Conservation (phyloP, 1,139 yeast genomes). For the Arxiozyma slooffiae region DNA sequence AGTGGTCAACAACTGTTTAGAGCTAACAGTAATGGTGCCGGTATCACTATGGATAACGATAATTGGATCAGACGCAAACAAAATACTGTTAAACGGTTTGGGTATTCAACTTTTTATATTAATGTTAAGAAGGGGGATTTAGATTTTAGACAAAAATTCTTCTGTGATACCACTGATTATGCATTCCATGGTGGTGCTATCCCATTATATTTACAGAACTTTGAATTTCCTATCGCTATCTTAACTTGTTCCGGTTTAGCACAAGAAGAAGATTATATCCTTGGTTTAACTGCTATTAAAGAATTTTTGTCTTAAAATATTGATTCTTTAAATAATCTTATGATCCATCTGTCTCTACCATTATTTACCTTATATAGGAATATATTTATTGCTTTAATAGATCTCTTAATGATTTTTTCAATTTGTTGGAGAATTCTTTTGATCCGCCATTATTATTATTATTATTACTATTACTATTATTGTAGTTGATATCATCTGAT, state of each 20-base stretch:
- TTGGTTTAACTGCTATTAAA: conserved; percentile 18
- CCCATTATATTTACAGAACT: conserved; percentile 40
- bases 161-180: conserved; percentile 38
- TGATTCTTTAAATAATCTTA: too few relatives aligned
- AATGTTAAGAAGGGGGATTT: conserved; percentile 36
- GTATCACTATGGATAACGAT: conserved; percentile 46
- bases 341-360: neutral
- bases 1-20: conserved; percentile 48
- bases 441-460: neutral
- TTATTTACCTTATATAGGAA: neutral
- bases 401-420: conserved; percentile 25
- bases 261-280: conserved; percentile 26
- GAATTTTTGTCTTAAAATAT: neutral
- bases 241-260: conserved; percentile 51
- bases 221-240: conserved; percentile 43
- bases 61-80: conserved; percentile 50
- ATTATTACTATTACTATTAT: neutral
- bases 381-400: neutral
- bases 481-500: neutral
- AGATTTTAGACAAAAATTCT: conserved; percentile 33
- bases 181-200: conserved; percentile 58
- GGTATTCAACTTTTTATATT: conserved; percentile 44
- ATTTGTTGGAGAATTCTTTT: conserved; percentile 25
- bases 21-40: conserved; percentile 35
- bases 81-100: conserved; percentile 43